Evolutionary conservation across 495 filamentous ascomycete genomes (phyloP), one percentile per base, ranked within the genome.

Genomic region (Friedmanniomyces simplex): DNA sequence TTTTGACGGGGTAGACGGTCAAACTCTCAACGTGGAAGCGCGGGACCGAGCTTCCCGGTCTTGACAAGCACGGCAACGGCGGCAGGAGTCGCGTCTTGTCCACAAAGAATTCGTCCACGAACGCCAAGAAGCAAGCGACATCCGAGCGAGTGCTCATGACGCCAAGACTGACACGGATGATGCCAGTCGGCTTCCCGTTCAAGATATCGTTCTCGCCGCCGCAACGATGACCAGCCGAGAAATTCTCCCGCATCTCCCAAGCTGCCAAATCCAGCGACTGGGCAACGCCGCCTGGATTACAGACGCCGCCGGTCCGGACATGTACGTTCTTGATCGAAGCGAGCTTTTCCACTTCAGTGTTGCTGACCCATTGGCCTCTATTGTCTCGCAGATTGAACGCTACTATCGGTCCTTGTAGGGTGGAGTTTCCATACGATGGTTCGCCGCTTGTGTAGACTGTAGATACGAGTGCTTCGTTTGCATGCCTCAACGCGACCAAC

Each of bases 201-300:
- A 94, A 79, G 46, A 93, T 77, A 52, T 95, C 91, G 54, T 87
- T 81, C 16, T 89, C 88, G 54, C 84, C 71, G 25, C 68, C 73
- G 55, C 66, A 77, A 16, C 88, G 77, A 64, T 89, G 79, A 0
- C 91, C 91, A 1, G 84, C 79, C 1, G 81, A 85, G 66, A 88
- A 95, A 62, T 93, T 89, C 47, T 77, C 76, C 60, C 78, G 83
- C 74, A 95, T 84, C 67, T 96, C 88, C 76, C 82, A 82, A 2
- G 85, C 81, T 50, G 82, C 77, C 55, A 94, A 78, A 0, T 77
- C 76, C 20, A 96, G 77, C 28, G 77, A 79, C 0, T 71, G 64
- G 18, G 89, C 83, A 47, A 94, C 80, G 12, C 91, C 89, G 8
- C 90, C 91, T 0, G 91, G 91, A 61, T 96, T 96, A 72, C 91